Evolutionary conservation across 2,329 filamentous ascomycete genomes (phyloP), one percentile per base, ranked within the genome.

Genomic region (Davidsoniella virescens): DNA sequence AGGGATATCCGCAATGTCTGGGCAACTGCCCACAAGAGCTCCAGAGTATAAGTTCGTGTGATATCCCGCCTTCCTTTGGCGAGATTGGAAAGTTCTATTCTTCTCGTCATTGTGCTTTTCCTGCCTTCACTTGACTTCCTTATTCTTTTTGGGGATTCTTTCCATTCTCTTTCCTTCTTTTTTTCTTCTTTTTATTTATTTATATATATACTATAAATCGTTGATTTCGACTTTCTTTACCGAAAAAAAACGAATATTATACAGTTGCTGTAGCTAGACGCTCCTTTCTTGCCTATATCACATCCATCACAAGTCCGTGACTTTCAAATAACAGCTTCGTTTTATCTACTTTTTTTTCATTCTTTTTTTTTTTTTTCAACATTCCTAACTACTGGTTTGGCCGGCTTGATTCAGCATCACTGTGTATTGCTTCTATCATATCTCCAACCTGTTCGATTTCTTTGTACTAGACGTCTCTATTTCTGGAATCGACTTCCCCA

Each of bases 161-260:
- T 23, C 41, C 37, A 43, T 43, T 38, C 36, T 52, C 40, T 50
- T 49, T n/a, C n/a, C n/a, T n/a, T 26, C 51, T 49, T 51, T 40
- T 51, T 33, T 33, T 44, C 25, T 49, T 25, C 49, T 50, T 47
- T 53, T 49, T 50, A 49, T 43, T 47, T 52, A 56, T 49, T 54
- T 54, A 51, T 23, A 20, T 20, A n/a, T n/a, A n/a, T 20, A 20
- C 18, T 57, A 40, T 50, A 23, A 49, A 42, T 26, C 25, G 12
- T 29, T 25, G 33, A 42, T 26, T 42, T 49, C 47, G n/a, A 18
- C 52, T 51, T 43, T 53, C 52, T 38, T 53, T 53, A 48, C 44
- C 43, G 52, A 53, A 53, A 33, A 33, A 33, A 9, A 33, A 10
- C 26, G 10, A 29, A 33, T 33, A 33, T 33, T 33, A 33, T 33